Percentiles rank a stretch among this genome's conserved stretches.
phyloP scores from a whole-genome alignment of 176 grass and related monocot genomes.

The Aegilops longissima region DNA sequence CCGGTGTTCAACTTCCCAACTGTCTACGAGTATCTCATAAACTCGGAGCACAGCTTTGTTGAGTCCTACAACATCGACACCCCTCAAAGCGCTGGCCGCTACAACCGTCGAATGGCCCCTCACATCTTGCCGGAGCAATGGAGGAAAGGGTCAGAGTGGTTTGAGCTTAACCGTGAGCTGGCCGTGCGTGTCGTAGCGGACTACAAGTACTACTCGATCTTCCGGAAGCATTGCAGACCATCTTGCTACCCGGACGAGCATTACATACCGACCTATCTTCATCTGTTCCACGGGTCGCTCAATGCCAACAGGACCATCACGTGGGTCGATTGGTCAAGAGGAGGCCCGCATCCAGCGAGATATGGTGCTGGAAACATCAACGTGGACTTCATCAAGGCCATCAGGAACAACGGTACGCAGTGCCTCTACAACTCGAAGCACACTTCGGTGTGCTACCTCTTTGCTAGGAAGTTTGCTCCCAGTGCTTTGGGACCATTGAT shows the following conservation, averaged over 20 bases:
- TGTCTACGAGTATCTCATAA: constrained; percentile 73
- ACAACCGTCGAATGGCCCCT: constrained; percentile 81
- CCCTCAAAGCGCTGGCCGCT: constrained; percentile 59
- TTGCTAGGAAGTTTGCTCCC: constrained; percentile 85
- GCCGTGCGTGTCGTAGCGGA: constrained; percentile 60
- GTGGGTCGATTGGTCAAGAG: constrained; percentile 95
- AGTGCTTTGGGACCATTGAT: constrained; percentile 68
- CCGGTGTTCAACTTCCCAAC: constrained; percentile 78
- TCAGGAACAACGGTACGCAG: constrained; percentile 69
- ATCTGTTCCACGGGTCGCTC: constrained; percentile 66
- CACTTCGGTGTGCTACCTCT: constrained; percentile 69
- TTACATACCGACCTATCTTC: constrained; percentile 82
- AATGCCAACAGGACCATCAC: constrained; percentile 79
- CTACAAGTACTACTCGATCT: constrained; percentile 67
- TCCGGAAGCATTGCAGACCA: constrained; percentile 72
- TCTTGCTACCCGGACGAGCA: constrained; percentile 84
- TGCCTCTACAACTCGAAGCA: constrained; percentile 69
- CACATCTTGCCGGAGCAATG: constrained; percentile 56
- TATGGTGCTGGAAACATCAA: constrained; percentile 62
- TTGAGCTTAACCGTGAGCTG: constrained; percentile 72
- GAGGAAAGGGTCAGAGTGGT: constrained; percentile 90
- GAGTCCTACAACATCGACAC: constrained; percentile 72
- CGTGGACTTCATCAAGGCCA: constrained; percentile 59
- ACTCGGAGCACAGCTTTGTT: constrained; percentile 60
- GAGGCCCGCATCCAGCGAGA: constrained; percentile 74